A percentile compares a stretch with the other conserved stretches of the same genome.
Conservation (phyloP, 2,329 filamentous ascomycete species). For the Colletotrichum shisoi region DNA sequence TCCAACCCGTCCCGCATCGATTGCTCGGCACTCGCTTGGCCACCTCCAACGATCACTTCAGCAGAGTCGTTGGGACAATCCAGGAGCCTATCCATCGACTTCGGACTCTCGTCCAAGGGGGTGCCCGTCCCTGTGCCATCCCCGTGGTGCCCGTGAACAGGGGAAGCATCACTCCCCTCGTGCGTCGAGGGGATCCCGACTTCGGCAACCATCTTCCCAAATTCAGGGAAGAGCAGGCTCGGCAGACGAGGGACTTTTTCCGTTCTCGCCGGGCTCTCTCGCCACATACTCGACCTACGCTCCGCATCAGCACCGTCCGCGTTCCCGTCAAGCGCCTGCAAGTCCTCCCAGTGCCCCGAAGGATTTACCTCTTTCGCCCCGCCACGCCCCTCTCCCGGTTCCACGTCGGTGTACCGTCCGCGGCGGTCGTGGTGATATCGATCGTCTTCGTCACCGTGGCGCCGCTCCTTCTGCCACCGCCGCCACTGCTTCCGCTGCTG, state of each 20-base stretch:
- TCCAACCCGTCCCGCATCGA: neutral
- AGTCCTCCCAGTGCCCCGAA: too few relatives aligned
- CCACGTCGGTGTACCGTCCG: neutral
- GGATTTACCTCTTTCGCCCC: conserved; percentile 4
- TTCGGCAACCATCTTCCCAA: conserved; percentile 1
- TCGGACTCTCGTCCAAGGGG: neutral
- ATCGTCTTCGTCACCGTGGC: neutral
- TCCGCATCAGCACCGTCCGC: neutral
- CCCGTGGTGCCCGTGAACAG: too few relatives aligned
- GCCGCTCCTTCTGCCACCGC: neutral
- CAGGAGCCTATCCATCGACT: neutral
- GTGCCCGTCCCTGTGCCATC: neutral
- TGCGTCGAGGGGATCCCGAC: neutral
- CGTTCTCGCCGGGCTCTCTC: neutral
- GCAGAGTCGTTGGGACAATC: neutral
- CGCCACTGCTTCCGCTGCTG: neutral
- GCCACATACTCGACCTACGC: neutral
- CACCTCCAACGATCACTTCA: neutral
- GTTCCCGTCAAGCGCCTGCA: neutral
- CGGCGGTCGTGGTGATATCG: neutral
- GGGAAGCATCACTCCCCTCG: neutral
- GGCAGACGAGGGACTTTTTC: conserved; percentile 1
- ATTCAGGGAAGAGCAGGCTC: neutral
- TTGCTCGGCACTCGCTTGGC: neutral
- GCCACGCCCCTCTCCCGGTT: neutral